These are phyloP conservation scores for Dentiscutata heterogama DNA, from an alignment of 371 early-diverging fungal genomes.

Conservation along the genomic window DNA sequence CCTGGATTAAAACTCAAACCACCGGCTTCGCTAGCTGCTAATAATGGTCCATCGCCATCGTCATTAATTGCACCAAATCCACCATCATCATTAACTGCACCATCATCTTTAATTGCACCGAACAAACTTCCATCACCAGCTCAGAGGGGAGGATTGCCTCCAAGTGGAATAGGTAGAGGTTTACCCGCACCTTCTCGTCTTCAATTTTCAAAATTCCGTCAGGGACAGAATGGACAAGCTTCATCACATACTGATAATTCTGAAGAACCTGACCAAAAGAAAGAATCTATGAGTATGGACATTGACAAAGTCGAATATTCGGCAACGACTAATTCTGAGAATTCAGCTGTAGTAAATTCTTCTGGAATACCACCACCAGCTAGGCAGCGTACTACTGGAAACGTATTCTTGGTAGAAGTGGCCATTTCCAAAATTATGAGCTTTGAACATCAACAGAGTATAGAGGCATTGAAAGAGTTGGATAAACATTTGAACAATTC, in stretches of 20 bases:
- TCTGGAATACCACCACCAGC: constrained; percentile 49
- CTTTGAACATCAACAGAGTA: constrained; percentile 73
- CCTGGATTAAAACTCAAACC: constrained; percentile 25
- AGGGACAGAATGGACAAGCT: constrained; percentile 46
- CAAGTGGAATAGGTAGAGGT: constrained; percentile 32
- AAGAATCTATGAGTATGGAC: constrained; percentile 30
- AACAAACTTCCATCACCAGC: constrained; percentile 46
- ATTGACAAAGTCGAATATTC: constrained; percentile 46
- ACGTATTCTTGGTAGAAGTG: constrained; percentile 70
- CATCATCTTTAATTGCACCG: constrained; percentile 53
- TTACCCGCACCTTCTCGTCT: constrained; percentile 27
- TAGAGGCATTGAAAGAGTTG: constrained; percentile 86
- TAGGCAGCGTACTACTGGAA: constrained; percentile 51
- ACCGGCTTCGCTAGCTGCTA: not conserved
- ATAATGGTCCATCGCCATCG: not conserved
- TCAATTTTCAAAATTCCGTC: constrained; percentile 48
- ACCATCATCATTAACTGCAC: too few relatives aligned
- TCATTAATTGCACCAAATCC: too few relatives aligned
- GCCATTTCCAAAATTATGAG: constrained; percentile 81
- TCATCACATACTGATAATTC: not conserved
- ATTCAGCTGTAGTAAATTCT: not conserved
- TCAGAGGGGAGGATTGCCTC: constrained; percentile 18
- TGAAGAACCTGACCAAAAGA: constrained; percentile 13
- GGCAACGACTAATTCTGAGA: constrained; percentile 6
- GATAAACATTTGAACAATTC: constrained; percentile 70